phyloP scores from a whole-genome alignment of 2,329 filamentous ascomycete species.

The Arthrobotrys iridis region DNA sequence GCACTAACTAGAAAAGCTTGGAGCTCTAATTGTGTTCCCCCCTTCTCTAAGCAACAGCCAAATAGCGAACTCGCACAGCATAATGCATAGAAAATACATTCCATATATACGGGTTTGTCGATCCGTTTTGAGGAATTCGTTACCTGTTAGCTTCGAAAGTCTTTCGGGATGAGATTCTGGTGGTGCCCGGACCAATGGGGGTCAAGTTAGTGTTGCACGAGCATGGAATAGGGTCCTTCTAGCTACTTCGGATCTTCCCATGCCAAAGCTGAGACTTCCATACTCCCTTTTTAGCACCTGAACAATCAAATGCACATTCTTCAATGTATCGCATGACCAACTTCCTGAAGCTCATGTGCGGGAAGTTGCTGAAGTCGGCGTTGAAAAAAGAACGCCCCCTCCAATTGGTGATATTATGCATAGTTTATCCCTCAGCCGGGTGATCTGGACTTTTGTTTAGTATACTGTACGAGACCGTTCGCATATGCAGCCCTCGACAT shows the following conservation, averaged over 20 bases:
- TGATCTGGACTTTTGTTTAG: slow-evolving; percentile 3
- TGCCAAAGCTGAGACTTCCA: neutral
- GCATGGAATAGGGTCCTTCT: slow-evolving; percentile 14
- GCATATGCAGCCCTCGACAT: slow-evolving; percentile 20
- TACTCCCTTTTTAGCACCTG: slow-evolving; percentile 11
- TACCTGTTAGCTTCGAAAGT: slow-evolving; percentile 40
- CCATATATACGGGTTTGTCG: slow-evolving; percentile 24
- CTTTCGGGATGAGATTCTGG: slow-evolving; percentile 14
- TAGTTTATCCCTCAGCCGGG: slow-evolving; percentile 10
- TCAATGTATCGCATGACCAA: slow-evolving; percentile 42
- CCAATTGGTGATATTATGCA: slow-evolving; percentile 10
- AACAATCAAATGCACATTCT: slow-evolving; percentile 15
- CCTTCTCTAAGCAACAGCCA: slow-evolving; percentile 4
- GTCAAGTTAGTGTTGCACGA: slow-evolving; percentile 51
- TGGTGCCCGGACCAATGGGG: slow-evolving; percentile 33
- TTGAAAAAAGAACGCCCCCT: no score
- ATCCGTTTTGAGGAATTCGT: slow-evolving; percentile 47
- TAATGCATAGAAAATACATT: slow-evolving; percentile 15
- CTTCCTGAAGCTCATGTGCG: slow-evolving; percentile 31
- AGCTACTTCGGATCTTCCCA: slow-evolving; percentile 13
- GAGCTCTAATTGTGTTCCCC: slow-evolving; percentile 29
- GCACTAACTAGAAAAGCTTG: slow-evolving; percentile 31
- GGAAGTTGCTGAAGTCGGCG: slow-evolving; percentile 5
- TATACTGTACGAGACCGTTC: no score
- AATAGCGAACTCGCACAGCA: slow-evolving; percentile 25